Evolutionary conservation across 1,139 yeast species (phyloP), one percentile per base, ranked within the genome.

Genomic region (Ogataea hybrid): DNA sequence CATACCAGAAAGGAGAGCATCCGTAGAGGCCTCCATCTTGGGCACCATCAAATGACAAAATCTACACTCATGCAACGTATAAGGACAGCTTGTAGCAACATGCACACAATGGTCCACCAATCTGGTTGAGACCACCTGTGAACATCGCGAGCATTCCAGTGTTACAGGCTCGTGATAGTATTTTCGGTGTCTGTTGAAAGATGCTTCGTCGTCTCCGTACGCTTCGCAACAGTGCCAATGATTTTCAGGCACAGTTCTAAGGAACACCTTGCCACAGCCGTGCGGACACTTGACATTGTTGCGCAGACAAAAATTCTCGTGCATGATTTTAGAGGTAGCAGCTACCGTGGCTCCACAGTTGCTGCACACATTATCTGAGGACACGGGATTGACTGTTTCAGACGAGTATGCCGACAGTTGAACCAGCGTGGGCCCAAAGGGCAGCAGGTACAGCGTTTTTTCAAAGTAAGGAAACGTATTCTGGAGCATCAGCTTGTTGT

Each of bases 141-240:
- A 23, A 43, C 61, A 55, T 3, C 42, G 29, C 2, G 39, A 6
- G 49, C 62, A 65, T 28, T 50, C 69, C 53, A 28, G 48, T 16
- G 57, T 61, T 48, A 68, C 36, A 6, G 28, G 39, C 2, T 72
- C 66, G 50, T 73, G 90, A 36, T 59, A 58, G 15, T 71, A 53
- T 21, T 62, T 58, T n/a, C 61, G 50, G 50, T 82, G 88, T 39
- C 71, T 64, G 28, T 59, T 44, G 1, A 47, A 45, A 0, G 63
- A 49, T 2, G 18, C 33, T 1, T 34, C 44, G 5, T 58, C 45
- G 34, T 68, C 64, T 48, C 70, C 74, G 53, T 46, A 67, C 33
- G 43, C 65, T 21, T 25, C 39, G 47, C 75, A 65, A 58, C 92
- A 84, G 53, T 83, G 89, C 89, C 89, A 84, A 58, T 84, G 94